Conservation (phyloP, 192 early-diverging fungal genomes). For the Rhizoclosmatium sp. region DNA sequence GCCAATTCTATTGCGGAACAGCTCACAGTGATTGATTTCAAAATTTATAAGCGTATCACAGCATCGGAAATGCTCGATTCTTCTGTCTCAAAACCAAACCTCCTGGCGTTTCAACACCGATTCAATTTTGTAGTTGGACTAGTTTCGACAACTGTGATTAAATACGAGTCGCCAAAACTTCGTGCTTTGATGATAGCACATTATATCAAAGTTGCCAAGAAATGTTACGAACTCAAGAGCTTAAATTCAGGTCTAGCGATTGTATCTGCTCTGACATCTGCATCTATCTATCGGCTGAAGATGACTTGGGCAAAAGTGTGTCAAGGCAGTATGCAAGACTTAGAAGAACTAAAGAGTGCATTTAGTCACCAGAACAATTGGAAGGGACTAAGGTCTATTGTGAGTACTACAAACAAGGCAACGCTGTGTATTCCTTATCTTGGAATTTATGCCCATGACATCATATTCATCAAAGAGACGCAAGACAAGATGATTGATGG, state of each 20-base stretch:
- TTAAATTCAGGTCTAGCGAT: conserved; percentile 28
- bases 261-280: conserved; percentile 20
- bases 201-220: conserved; percentile 34
- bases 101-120: conserved; percentile 24
- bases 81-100: not conserved
- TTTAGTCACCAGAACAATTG: conserved; percentile 24
- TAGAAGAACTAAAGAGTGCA: not conserved
- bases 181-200: conserved; percentile 29
- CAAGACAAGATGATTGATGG: not conserved
- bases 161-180: conserved; percentile 10
- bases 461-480: conserved; percentile 25
- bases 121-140: conserved; percentile 41
- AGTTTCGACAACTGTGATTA: conserved; percentile 33
- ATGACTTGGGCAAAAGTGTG: conserved; percentile 33
- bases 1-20: conserved; percentile 22
- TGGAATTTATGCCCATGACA: conserved; percentile 27
- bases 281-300: conserved; percentile 15
- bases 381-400: not conserved
- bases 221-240: conserved; percentile 8
- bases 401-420: not conserved
- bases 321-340: not conserved
- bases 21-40: conserved; percentile 19
- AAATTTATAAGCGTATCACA: conserved; percentile 28
- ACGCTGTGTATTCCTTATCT: conserved; percentile 17
- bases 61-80: conserved; percentile 18